Conservation (phyloP, 192 early-diverging fungal genomes). For the Kickxella alabastrina region DNA sequence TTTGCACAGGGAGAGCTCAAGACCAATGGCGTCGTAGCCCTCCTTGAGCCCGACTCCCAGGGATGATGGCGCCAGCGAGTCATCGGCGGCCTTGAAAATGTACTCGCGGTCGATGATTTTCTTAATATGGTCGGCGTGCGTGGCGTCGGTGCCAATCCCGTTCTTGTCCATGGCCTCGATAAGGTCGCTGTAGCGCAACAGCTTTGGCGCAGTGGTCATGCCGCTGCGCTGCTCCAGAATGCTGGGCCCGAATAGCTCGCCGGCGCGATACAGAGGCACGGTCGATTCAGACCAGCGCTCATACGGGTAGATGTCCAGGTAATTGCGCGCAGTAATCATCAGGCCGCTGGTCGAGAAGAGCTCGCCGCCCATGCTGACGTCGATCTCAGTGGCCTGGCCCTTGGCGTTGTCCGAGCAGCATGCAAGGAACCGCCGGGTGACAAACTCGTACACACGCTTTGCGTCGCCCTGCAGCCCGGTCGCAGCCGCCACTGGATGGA, state of each 20-base stretch:
- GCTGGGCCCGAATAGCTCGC: conserved; percentile 68
- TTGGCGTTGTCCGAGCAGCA: conserved; percentile 89
- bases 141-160: conserved; percentile 97
- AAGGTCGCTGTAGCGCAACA: conserved; percentile 82
- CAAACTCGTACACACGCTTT: conserved; percentile 78
- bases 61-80: conserved; percentile 66
- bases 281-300: conserved; percentile 79
- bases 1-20: conserved; percentile 83
- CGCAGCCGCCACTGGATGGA: conserved; percentile 75
- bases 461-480: conserved; percentile 62
- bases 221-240: conserved; percentile 64
- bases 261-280: conserved; percentile 67
- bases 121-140: conserved; percentile 93
- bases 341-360: conserved; percentile 68
- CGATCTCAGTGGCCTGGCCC: conserved; percentile 77
- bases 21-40: conserved; percentile 82
- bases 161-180: conserved; percentile 89
- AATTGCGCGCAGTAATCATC: conserved; percentile 78
- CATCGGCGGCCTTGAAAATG: conserved; percentile 60
- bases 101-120: conserved; percentile 88
- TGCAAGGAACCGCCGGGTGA: conserved; percentile 83
- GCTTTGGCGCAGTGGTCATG: conserved; percentile 64
- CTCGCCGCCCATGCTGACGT: conserved; percentile 68
- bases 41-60: conserved; percentile 82
- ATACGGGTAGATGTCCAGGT: conserved; percentile 88